Evolutionary conservation across 768 basidiomycete species (phyloP), one percentile per base, ranked within the genome.

Genomic region (Podaxis sp.): DNA sequence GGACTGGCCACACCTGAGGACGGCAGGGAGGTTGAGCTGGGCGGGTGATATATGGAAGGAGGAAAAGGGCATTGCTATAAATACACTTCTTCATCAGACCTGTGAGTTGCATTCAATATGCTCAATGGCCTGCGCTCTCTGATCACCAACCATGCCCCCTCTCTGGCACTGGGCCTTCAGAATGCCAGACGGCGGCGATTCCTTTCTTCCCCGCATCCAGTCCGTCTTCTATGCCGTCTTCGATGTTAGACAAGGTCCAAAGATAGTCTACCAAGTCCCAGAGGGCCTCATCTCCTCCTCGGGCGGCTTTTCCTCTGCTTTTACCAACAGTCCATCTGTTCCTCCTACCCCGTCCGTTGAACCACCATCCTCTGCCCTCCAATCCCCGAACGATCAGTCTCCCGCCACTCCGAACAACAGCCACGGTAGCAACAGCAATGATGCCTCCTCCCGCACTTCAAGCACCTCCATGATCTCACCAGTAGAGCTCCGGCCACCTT

Each of bases 211-310:
- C 40, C 80, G 83, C 57, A 90, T 93, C 61, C 87, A 89, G 68
- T 95, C 93, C 11, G 90, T 96, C 13, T 98, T 99, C 79, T 98
- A 97, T 70, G 90, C 96, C 3, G 87, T 91, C 13, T 99, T 99
- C 72, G 94, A 99, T 75, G 82, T 89, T 40, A 78, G 77, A 4
- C 86, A 90, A 59, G 96, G 97, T 2, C 92, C 95, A 2, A 92
- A 92, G 70, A 90, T 99, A 52, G 87, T 93, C 4, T 91, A 90
- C 69, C 96, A 99, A 76, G 95, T 97, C 6, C 96, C 96, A 1
- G 96, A 97, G 72, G 93, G 88, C 49, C 86, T 95, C 56, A 93
- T 96, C 65, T 83, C 87, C 5, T 65, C 66, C 48, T 57, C 58
- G 74, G 77, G 28, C 72, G 3, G 66, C 78, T 22, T 78, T 72